These are phyloP conservation scores for Phyllosticta ampelicida DNA, from an alignment of 2,329 filamentous ascomycete species.

Conservation along the genomic window DNA sequence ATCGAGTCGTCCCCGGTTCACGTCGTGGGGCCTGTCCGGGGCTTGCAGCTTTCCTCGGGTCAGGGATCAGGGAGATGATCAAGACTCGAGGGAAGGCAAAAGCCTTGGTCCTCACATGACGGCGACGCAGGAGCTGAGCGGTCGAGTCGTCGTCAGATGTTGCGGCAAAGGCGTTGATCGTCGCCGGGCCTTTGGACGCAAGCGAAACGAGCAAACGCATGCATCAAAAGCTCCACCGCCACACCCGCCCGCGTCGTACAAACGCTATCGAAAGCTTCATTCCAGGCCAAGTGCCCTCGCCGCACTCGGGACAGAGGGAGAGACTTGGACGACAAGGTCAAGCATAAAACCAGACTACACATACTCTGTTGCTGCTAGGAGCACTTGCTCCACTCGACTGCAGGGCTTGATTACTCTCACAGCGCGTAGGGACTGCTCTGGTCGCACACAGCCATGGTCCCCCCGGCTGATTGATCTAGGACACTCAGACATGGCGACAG, in stretches of 20 bases:
- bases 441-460: background rate
- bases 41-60: background rate
- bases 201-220: background rate
- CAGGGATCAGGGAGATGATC: background rate
- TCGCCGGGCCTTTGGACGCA: slow-evolving; percentile 1
- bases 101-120: background rate
- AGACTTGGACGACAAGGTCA: background rate
- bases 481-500: background rate
- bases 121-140: background rate
- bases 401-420: no score
- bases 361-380: no score
- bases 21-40: background rate
- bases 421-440: background rate
- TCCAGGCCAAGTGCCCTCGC: background rate
- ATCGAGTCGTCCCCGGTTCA: slow-evolving; percentile 8
- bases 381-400: no score
- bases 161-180: slow-evolving; percentile 11
- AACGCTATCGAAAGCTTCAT: slow-evolving; percentile 9
- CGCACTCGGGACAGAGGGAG: background rate
- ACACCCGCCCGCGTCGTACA: slow-evolving; percentile 9
- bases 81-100: background rate
- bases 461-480: background rate
- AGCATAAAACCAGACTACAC: background rate
- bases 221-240: background rate
- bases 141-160: background rate